Base-by-base conservation (phyloP, 164 flowering plant species). In the Tinospora cordifolia region DNA sequence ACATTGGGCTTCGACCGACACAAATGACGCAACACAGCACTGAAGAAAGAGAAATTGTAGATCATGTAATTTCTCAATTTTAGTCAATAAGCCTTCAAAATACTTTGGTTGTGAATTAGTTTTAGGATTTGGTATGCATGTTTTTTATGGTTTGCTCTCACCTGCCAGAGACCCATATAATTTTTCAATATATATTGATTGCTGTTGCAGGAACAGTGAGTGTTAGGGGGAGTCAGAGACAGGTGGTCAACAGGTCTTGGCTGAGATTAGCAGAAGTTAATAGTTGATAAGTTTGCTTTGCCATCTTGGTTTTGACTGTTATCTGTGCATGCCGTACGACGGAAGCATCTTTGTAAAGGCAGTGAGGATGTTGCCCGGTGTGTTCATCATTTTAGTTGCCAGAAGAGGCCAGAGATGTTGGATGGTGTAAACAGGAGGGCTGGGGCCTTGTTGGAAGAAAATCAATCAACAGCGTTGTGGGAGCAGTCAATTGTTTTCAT, bases 321-420 rank as follows among this genome's bases (percentile, higher is more conserved):
- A 44, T 72, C 41, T 62, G 70, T 62, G 26, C 76, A 74, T 66
- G 26, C 0, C 77, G n/a, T n/a, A n/a, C n/a, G 2, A 30, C 36
- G 36, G 36, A 78, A 73, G 83, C 84, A 78, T 78, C 79, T 51
- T 19, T 84, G 84, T 84, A 80, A 77, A 86, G 82, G 82, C n/a
- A 62, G 60, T 75, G 65, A 71, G 69, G 73, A 71, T 73, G 80
- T 73, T 71, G 47, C 21, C 77, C 24, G 63, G 51, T 75, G 71
- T 46, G 51, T 70, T 74, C 63, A 59, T 63, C 65, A 64, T 36
- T 30, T 27, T 54, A 71, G 65, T 69, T 63, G 62, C 47, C 27
- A 41, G 47, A 75, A 74, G 67, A 67, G 67, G 60, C 60, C 44
- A 63, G 71, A 72, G 63, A 64, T 19, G 68, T 71, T 70, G 68